Base-by-base conservation (phyloP, 495 filamentous ascomycete species). In the Annulohypoxylon nitens region DNA sequence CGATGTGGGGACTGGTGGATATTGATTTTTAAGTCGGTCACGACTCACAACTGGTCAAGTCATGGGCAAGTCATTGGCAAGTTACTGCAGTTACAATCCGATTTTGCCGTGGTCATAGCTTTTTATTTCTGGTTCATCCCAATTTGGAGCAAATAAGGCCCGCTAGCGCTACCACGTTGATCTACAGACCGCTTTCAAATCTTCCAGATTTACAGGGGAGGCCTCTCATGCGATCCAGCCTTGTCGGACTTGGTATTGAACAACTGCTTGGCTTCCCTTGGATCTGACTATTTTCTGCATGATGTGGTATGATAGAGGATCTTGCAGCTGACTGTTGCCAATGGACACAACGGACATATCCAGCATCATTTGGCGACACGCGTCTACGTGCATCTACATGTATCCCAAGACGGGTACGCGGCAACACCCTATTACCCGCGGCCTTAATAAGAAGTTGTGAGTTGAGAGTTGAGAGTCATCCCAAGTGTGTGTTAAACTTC, bases 81-180 rank as follows among this genome's bases (percentile, higher is more conserved):
- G 12, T 10, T 26, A 14, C 45, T 53, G 55, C 48, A 48, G 57
- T 60, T n/a, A 26, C 48, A 25, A 25, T 26, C 48, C 48, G 67
- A 57, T 48, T 34, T 37, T 33, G 30, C 30, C 48, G 62, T 61
- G 63, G 57, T 48, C 51, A 43, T 47, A 50, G 61, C 65, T 50
- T 51, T 26, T 43, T 12, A 48, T 43, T 11, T 16, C 14, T 14
- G 43, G 71, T 51, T 16, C 36, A 74, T 74, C 71, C 14, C 18
- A 69, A 74, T 74, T 70, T 74, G 36, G 66, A 33, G 61, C 48
- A 57, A 51, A 48, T 54, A 65, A 65, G 45, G 51, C 25, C 51
- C 14, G 16, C 48, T 23, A 37, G n/a, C 34, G 50, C 14, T n/a
- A 16, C 45, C 47, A 53, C 45, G 23, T 50, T 47, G 34, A 41